Conservation (phyloP, 768 basidiomycete genomes). For the Termitomyces sp. region DNA sequence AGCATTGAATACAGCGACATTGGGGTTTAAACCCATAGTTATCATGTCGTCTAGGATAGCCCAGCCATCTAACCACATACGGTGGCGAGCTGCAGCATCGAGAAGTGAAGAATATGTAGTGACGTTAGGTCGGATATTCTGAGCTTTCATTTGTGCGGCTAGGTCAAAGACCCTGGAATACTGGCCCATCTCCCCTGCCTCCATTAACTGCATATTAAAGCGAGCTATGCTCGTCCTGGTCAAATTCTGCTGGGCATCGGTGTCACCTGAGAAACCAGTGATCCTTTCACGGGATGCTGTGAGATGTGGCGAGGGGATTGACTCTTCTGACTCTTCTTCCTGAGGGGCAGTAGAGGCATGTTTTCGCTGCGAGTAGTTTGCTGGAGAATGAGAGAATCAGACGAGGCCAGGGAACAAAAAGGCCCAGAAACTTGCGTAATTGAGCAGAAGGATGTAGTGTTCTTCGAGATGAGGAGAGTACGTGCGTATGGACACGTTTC, state of each 20-base stretch:
- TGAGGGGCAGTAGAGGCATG: slow-evolving; percentile 5
- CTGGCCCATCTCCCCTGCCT: slow-evolving; percentile 31
- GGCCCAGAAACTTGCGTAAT: slow-evolving; percentile 3
- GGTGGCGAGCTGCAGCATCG: slow-evolving; percentile 39
- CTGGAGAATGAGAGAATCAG: slow-evolving; percentile 2
- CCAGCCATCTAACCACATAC: slow-evolving; percentile 48
- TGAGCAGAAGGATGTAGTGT: neutral
- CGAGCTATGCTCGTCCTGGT: slow-evolving; percentile 20
- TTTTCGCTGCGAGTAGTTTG: slow-evolving; percentile 1
- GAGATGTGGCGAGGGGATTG: slow-evolving; percentile 2
- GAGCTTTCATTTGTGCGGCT: slow-evolving; percentile 55
- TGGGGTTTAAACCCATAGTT: slow-evolving; percentile 43
- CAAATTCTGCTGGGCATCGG: slow-evolving; percentile 11
- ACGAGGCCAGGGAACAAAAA: neutral
- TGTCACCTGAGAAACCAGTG: slow-evolving; percentile 9
- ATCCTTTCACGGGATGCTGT: slow-evolving; percentile 9
- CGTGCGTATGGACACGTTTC: slow-evolving; percentile 4
- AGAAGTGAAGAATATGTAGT: slow-evolving; percentile 58
- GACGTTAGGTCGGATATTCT: slow-evolving; percentile 49
- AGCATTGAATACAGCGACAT: slow-evolving; percentile 50
- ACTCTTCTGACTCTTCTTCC: too few relatives aligned
- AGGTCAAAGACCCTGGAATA: slow-evolving; percentile 39
- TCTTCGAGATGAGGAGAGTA: slow-evolving; percentile 1
- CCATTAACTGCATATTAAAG: slow-evolving; percentile 32
- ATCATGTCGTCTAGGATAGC: slow-evolving; percentile 73